These are phyloP conservation scores for Piloderma croceum DNA, from an alignment of 768 basidiomycete genomes.

Conservation along the genomic window DNA sequence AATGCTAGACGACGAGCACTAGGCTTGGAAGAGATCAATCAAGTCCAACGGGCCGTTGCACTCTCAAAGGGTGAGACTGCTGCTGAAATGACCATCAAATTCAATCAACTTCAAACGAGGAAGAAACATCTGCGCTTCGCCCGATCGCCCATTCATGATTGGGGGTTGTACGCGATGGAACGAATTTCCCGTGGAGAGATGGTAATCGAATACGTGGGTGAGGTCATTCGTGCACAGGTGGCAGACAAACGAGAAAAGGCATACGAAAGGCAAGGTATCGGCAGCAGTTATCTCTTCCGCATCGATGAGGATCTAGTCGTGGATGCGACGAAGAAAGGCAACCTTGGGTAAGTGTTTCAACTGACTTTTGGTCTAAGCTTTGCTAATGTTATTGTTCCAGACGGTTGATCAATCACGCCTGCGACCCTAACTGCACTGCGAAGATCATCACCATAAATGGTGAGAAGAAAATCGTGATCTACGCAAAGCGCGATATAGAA, in stretches of 20 bases:
- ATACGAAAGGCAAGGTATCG: constrained; percentile 96
- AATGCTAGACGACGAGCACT: constrained; percentile 87
- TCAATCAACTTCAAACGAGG: constrained; percentile 95
- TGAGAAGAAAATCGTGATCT: constrained; percentile 98
- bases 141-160: constrained; percentile 93
- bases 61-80: constrained; percentile 71
- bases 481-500: constrained; percentile 93
- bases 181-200: constrained; percentile 90
- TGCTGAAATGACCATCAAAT: constrained; percentile 80
- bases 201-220: constrained; percentile 99
- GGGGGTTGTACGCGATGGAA: constrained; percentile 98
- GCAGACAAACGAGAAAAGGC: constrained; percentile 96
- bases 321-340: constrained; percentile 98
- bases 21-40: constrained; percentile 92
- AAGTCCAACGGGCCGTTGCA: constrained; percentile 76
- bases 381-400: constrained; percentile 34
- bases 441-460: constrained; percentile 89
- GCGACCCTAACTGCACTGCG: constrained; percentile 89
- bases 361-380: constrained; percentile 9
- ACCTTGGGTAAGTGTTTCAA: constrained; percentile 74
- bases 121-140: constrained; percentile 98
- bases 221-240: constrained; percentile 90
- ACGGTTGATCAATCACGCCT: constrained; percentile 97
- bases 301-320: constrained; percentile 98
- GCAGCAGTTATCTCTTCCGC: constrained; percentile 94